Base-by-base conservation (phyloP, 208 protist genomes). In the Porcisia hertigi region DNA sequence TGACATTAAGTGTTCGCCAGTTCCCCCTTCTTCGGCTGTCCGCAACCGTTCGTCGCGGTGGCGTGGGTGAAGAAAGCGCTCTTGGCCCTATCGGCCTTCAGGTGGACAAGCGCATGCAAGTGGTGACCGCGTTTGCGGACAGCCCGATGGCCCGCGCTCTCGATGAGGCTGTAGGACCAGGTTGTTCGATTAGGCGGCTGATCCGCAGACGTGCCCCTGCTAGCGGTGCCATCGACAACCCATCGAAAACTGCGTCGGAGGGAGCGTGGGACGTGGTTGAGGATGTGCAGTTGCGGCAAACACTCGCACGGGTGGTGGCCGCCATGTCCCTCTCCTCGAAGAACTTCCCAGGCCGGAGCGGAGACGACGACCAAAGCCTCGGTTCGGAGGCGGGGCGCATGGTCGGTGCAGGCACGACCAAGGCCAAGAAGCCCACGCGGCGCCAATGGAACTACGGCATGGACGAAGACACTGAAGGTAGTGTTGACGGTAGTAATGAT, bases 1-100 rank as follows among this genome's bases (percentile, higher is more conserved):
- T 94, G 25, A 90, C 87, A 60, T 73, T 96, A 41, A 74, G 82
- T 9, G 85, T 96, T 20, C 88, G 85, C 8, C 89, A 94, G 74
- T 87, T 87, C 69, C 76, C 82, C 16, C 84, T 96, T 53, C 77
- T 85, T 41, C 84, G 87, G 7, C 71, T 94, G 16, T 70, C 83
- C 14, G 74, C 88, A 16, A 70, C 52, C 7, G 81, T 93, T 34
- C 67, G 78, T 23, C 86, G 92, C 14, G 78, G 77, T 39, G 73
- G 76, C 34, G 57, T 65, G 0, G 75, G 67, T 30, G 85, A 86
- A 55, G 69, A 62, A 30, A 84, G 63, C 58, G 77, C 76, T 36
- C 49, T 92, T 36, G 77, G 83, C 30, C 82, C 92, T 0, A 81
- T 96, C 1, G 92, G 92, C 0, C 74, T 96, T 52, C 75, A 79